A percentile compares a stretch with the other conserved stretches of the same genome.
Conservation (phyloP, 768 basidiomycete genomes). For the Mrakia frigida region DNA sequence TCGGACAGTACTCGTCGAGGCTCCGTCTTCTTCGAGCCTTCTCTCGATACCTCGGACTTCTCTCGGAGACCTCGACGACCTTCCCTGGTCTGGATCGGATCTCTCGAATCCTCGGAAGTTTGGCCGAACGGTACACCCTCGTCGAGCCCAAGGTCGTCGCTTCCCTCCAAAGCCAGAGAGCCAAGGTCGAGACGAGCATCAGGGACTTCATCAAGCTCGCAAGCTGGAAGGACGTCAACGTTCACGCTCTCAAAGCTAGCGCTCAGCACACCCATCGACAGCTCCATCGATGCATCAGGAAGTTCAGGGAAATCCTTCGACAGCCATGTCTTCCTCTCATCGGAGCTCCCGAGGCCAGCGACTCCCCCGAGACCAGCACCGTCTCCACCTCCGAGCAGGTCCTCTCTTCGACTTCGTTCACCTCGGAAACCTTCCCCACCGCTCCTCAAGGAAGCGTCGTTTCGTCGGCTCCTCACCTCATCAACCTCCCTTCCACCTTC, state of each 20-base stretch:
- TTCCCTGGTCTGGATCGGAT: constrained; percentile 50
- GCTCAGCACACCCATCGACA: constrained; percentile 85
- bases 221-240: constrained; percentile 96
- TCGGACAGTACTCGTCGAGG: constrained; percentile 74
- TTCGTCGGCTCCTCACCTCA: constrained; percentile 43
- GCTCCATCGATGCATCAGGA: constrained; percentile 81
- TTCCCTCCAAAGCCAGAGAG: constrained; percentile 57
- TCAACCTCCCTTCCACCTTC: constrained; percentile 47
- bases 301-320: constrained; percentile 83
- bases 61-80: constrained; percentile 40
- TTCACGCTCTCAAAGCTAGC: constrained; percentile 85
- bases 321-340: constrained; percentile 50
- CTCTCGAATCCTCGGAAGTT: constrained; percentile 57
- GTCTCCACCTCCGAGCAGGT: constrained; percentile 1
- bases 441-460: constrained; percentile 19
- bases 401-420: not conserved
- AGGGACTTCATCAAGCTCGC: constrained; percentile 84
- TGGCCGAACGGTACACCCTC: constrained; percentile 60
- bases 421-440: not conserved
- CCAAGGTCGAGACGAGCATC: constrained; percentile 69
- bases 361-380: not conserved
- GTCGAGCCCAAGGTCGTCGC: constrained; percentile 52
- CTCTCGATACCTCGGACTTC: constrained; percentile 49
- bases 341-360: constrained; percentile 18
- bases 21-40: constrained; percentile 67